Percentiles rank a stretch among this genome's conserved stretches.
phyloP scores from a whole-genome alignment of 2,329 filamentous ascomycete species.

The Aspergillus awamori region DNA sequence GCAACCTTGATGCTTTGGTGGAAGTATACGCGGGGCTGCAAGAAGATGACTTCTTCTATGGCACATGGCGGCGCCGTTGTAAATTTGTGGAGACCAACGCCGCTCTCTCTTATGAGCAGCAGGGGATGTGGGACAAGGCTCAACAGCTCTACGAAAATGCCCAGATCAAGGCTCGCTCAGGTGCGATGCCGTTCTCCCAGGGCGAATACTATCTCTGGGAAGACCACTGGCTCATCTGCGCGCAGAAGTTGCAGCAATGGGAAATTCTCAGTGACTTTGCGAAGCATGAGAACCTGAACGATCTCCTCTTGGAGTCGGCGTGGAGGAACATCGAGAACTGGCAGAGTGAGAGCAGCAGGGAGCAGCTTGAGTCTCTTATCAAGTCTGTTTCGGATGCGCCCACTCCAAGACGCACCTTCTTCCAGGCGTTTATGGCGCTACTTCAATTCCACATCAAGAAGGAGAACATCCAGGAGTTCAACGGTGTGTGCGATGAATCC shows the following conservation, averaged over 20 bases:
- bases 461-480: slow-evolving; percentile 79
- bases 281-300: slow-evolving; percentile 98
- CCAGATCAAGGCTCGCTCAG: slow-evolving; percentile 94
- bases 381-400: slow-evolving; percentile 98
- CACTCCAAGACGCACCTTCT: slow-evolving; percentile 90
- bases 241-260: slow-evolving; percentile 98
- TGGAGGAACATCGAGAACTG: slow-evolving; percentile 97
- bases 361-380: slow-evolving; percentile 88
- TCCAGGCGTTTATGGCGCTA: slow-evolving; percentile 97
- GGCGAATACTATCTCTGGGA: slow-evolving; percentile 99
- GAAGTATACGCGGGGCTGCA: slow-evolving; percentile 88
- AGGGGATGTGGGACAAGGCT: slow-evolving; percentile 99
- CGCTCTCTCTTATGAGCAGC: slow-evolving; percentile 95
- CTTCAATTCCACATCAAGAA: slow-evolving; percentile 91
- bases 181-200: slow-evolving; percentile 92
- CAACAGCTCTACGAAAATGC: slow-evolving; percentile 96
- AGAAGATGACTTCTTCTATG: slow-evolving; percentile 97
- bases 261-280: slow-evolving; percentile 96
- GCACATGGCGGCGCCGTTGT: slow-evolving; percentile 91
- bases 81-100: slow-evolving; percentile 98
- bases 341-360: slow-evolving; percentile 81
- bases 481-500: slow-evolving; percentile 89
- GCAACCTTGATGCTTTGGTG: slow-evolving; percentile 92
- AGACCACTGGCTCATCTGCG: slow-evolving; percentile 97
- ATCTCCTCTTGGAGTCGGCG: slow-evolving; percentile 89